Percentiles rank a stretch among this genome's conserved stretches.
phyloP scores from a whole-genome alignment of 345 rosid genomes.

The Ceriops decandra region DNA sequence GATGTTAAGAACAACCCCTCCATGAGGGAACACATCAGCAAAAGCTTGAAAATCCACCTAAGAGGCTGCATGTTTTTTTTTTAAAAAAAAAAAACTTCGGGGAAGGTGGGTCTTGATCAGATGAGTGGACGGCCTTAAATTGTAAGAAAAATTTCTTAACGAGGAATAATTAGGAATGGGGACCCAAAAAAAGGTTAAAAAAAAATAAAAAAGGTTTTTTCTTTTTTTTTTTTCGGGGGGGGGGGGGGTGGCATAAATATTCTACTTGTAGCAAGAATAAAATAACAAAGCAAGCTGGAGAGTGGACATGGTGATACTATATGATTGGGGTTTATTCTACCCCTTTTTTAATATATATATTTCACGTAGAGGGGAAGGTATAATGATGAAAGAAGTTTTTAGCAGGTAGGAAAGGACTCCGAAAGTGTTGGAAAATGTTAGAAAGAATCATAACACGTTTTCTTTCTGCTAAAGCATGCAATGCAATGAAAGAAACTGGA shows the following conservation, averaged over 20 bases:
- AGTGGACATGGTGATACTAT: not conserved
- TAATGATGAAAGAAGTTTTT: conserved; percentile 44
- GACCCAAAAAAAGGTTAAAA: conserved; percentile 1
- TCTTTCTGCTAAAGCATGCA: not conserved
- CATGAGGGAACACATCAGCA: conserved; percentile 34
- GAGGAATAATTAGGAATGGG: conserved; percentile 29
- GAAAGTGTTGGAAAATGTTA: conserved; percentile 17
- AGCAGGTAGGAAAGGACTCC: conserved; percentile 8
- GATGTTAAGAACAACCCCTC: conserved; percentile 26
- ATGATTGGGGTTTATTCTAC: conserved; percentile 8
- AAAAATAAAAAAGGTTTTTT: too few species aligned
- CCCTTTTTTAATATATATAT: not conserved
- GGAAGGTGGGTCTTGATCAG: conserved; percentile 42
- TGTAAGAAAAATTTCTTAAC: conserved; percentile 8
- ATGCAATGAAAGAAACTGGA: conserved; percentile 26
- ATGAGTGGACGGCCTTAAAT: conserved; percentile 12
- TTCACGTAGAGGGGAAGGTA: conserved; percentile 72
- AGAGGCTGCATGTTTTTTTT: conserved; percentile 48
- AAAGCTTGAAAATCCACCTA: conserved; percentile 49
- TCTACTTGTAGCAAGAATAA: conserved; percentile 18
- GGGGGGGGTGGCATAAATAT: not conserved
- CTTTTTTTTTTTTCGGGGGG: too few species aligned
- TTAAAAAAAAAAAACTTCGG: too few species aligned
- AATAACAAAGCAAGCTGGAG: conserved; percentile 23
- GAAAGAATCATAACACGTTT: conserved; percentile 20